A percentile compares a stretch with the other conserved stretches of the same genome.
These are phyloP conservation scores for Xylaria telfairii DNA, from an alignment of 495 filamentous ascomycete genomes.

Conservation along the genomic window DNA sequence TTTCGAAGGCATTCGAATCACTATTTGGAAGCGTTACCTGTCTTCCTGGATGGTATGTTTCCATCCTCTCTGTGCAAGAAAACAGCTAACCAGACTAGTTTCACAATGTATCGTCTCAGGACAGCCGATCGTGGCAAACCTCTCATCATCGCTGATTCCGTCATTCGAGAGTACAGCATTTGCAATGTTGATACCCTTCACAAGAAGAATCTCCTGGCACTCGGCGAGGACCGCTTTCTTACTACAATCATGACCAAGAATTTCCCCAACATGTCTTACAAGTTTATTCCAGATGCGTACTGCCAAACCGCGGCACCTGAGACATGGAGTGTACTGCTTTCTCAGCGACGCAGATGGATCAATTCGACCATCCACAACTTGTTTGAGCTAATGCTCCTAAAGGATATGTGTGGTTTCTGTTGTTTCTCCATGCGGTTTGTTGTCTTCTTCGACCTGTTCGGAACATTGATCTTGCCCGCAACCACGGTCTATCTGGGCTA, in stretches of 20 bases:
- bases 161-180: slow-evolving; percentile 87
- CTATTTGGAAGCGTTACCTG: slow-evolving; percentile 96
- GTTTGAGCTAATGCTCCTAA: slow-evolving; percentile 82
- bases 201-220: slow-evolving; percentile 95
- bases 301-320: slow-evolving; percentile 93
- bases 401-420: slow-evolving; percentile 97
- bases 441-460: slow-evolving; percentile 92
- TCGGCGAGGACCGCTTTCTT: slow-evolving; percentile 96
- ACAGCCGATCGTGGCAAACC: slow-evolving; percentile 92
- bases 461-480: slow-evolving; percentile 91
- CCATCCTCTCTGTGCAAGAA: background rate
- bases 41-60: slow-evolving; percentile 93
- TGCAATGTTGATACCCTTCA: slow-evolving; percentile 92
- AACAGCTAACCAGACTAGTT: slow-evolving; percentile 65
- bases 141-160: slow-evolving; percentile 85
- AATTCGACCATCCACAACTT: slow-evolving; percentile 98
- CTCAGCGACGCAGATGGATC: slow-evolving; percentile 97
- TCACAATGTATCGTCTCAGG: slow-evolving; percentile 96
- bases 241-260: slow-evolving; percentile 98
- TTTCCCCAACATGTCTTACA: slow-evolving; percentile 94
- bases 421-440: slow-evolving; percentile 99
- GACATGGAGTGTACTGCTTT: slow-evolving; percentile 88
- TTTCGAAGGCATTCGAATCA: slow-evolving; percentile 93
- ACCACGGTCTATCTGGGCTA: slow-evolving; percentile 90
- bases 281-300: slow-evolving; percentile 91